Conservation (phyloP, 139 green algal species). For the Chlamydomonas sphaeroides region DNA sequence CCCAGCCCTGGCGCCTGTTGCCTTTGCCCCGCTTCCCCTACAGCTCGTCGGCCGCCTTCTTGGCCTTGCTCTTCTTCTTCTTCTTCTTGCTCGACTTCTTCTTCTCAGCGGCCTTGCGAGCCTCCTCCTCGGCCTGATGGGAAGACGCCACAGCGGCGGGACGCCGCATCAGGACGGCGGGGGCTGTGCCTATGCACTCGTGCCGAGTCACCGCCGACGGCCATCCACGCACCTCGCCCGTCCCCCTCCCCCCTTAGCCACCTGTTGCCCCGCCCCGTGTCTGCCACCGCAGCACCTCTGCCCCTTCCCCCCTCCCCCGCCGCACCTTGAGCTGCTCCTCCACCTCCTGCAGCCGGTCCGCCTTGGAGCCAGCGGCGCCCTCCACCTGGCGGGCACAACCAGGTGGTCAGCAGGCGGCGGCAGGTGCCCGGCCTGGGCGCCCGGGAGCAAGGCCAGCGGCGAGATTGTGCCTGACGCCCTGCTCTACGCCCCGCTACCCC, state of each 20-base stretch:
- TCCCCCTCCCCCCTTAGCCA: not conserved
- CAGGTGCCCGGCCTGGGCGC: no score
- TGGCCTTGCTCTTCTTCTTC: conserved; percentile 35
- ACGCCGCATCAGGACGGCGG: not conserved
- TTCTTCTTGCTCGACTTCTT: conserved; percentile 19
- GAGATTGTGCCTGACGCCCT: no score
- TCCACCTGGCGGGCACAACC: not conserved
- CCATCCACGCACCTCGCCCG: not conserved
- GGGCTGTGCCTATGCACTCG: not conserved
- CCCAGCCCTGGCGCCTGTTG: no score
- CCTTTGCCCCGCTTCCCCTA: not conserved
- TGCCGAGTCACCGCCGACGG: not conserved
- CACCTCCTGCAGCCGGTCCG: conserved; percentile 37
- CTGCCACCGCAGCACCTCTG: no score
- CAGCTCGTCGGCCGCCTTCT: conserved; percentile 14
- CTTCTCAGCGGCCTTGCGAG: conserved; percentile 16
- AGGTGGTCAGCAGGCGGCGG: no score
- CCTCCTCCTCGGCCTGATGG: conserved; percentile 41
- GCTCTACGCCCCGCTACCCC: no score
- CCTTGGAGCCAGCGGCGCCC: conserved; percentile 18
- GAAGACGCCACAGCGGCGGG: no score
- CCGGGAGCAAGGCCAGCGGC: no score
- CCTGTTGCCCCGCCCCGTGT: not conserved
- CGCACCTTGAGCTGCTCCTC: conserved; percentile 50
- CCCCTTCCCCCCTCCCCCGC: not conserved